Evolutionary conservation across 2,329 filamentous ascomycete genomes (phyloP).

Genomic region (Xylaria hypoxylon): DNA sequence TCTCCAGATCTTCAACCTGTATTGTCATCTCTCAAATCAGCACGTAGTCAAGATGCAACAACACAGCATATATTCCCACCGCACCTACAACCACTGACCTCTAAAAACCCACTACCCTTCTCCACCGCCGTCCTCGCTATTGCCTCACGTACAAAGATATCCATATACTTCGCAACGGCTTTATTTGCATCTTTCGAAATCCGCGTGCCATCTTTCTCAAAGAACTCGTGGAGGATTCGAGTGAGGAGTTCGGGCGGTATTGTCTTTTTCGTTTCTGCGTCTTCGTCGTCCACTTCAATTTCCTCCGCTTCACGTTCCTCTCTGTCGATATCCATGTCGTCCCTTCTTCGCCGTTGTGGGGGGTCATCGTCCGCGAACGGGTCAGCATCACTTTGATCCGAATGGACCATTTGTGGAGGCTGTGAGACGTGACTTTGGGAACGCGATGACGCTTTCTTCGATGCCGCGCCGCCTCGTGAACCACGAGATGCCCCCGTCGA

Average conservation of each 20-base stretch:
- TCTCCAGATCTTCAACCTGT: slow-evolving; percentile 89
- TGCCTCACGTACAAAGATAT: slow-evolving; percentile 90
- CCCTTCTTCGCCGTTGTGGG: slow-evolving; percentile 26
- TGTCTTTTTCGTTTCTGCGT: slow-evolving; percentile 56
- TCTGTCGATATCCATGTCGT: slow-evolving; percentile 43
- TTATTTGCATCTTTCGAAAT: slow-evolving; percentile 82
- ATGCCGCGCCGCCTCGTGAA: slow-evolving; percentile 38
- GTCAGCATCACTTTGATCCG: slow-evolving; percentile 42
- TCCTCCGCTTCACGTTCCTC: slow-evolving; percentile 46
- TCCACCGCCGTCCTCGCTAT: slow-evolving; percentile 82
- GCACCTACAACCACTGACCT: slow-evolving; percentile 66
- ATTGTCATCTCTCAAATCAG: slow-evolving; percentile 26
- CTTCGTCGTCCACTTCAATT: slow-evolving; percentile 49
- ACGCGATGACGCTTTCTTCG: slow-evolving; percentile 37
- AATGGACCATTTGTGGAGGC: slow-evolving; percentile 29
- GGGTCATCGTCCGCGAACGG: slow-evolving; percentile 47
- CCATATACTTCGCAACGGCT: slow-evolving; percentile 85
- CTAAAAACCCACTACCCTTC: slow-evolving; percentile 76
- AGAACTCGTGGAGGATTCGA: slow-evolving; percentile 81
- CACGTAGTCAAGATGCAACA: not conserved
- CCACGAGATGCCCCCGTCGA: slow-evolving; percentile 53
- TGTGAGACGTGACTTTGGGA: slow-evolving; percentile 29
- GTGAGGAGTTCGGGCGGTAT: slow-evolving; percentile 82
- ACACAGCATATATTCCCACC: not conserved
- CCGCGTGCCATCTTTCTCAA: slow-evolving; percentile 76